Evolutionary conservation across 208 protist genomes (phyloP).

Genomic region (Entamoeba moshkovskii): DNA sequence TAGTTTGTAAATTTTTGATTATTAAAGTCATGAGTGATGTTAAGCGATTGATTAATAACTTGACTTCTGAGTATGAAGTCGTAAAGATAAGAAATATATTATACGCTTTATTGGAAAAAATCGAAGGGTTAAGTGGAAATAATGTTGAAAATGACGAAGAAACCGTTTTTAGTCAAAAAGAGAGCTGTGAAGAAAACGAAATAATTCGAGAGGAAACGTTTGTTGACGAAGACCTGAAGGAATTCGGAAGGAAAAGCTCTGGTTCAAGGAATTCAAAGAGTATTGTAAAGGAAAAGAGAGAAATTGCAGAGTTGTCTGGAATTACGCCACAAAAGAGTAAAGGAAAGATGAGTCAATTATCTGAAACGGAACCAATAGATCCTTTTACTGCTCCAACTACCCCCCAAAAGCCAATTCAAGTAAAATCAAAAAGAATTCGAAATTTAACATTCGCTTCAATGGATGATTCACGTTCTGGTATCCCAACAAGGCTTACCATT

Average conservation of each 20-base stretch:
- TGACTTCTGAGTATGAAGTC: neutral
- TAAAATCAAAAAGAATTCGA: neutral
- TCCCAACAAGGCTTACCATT: neutral
- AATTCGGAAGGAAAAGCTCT: neutral
- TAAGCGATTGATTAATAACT: neutral
- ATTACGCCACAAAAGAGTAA: neutral
- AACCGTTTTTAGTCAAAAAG: neutral
- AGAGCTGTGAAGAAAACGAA: neutral
- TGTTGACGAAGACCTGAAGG: neutral
- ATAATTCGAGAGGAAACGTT: neutral
- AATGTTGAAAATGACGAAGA: neutral
- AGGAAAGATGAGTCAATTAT: neutral
- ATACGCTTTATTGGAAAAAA: neutral
- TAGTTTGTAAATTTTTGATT: too few species aligned
- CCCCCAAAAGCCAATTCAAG: neutral
- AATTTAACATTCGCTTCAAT: neutral
- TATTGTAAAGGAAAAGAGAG: neutral
- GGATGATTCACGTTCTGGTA: neutral
- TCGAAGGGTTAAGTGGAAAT: neutral
- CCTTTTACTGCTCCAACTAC: neutral
- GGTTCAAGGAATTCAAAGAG: too few species aligned
- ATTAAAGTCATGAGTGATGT: neutral
- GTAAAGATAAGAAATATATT: neutral
- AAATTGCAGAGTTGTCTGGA: neutral
- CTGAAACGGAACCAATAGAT: neutral